Base-by-base conservation (phyloP, 768 basidiomycete species). In the Thelephora ganbajun region DNA sequence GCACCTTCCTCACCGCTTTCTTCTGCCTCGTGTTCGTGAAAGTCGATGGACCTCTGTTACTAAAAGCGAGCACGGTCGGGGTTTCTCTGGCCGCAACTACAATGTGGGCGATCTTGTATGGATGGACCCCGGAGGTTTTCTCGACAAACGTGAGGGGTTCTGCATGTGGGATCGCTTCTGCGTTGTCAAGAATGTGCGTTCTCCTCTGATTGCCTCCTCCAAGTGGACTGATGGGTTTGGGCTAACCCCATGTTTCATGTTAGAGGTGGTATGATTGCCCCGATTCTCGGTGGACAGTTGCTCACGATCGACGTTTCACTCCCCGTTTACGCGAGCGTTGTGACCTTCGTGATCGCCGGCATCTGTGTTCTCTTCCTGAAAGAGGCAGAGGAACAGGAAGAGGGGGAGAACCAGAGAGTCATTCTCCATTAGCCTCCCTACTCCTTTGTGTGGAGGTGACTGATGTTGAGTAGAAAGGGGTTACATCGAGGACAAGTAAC, bases 51-150 rank as follows among this genome's bases (percentile, higher is more conserved):
- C 71, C 74, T 5, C 64, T 74, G 57, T 75, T 77, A 2, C 74
- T 85, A 14, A 73, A 83, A 33, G 55, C 73, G 30, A 85, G 75
- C 51, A 83, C 83, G 0, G 76, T 91, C 6, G 83, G 82, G 11
- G 80, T 92, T 44, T 84, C 79, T 56, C 58, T 93, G 49, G 80
- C 79, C 49, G 77, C 82, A 0, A 87, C 89, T 80, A 71, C 81
- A 2, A 87, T 88, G 87, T 89, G 83, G 74, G 84, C 87, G 11
- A 80, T 90, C n/a, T 55, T 89, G 45, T 89, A 89, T 54, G 85
- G 86, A 63, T 87, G 86, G 82, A 90, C 89, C 0, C 89, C 89
- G 2, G 85, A 88, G 62, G 82, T 89, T 12, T 92, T 93, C 57
- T 79, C 74, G 0, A 88, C 87, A 0, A 78, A 79, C 67, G 22